Base-by-base conservation (phyloP, 108 stramenopile species). In the Licmophora abbreviata region DNA sequence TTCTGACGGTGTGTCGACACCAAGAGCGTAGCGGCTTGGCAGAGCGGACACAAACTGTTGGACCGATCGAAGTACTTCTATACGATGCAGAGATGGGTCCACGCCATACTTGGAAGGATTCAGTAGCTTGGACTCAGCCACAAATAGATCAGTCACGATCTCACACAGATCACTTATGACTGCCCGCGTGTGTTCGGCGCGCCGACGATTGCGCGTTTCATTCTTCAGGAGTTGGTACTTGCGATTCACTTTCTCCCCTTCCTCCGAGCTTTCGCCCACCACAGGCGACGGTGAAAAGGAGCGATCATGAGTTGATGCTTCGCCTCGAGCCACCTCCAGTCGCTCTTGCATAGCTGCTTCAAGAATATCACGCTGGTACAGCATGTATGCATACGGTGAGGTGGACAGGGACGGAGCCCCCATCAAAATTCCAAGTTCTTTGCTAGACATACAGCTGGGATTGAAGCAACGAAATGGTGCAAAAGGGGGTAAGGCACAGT, bases 131-230 rank as follows among this genome's bases (percentile, higher is more conserved):
- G 67, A 54, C 27, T 68, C 67, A 35, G 67, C 60, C 0, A 68
- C 21, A 47, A 68, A 68, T 17, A 68, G 56, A 26, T 68, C 67
- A 2, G 67, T 44, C 14, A 63, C 67, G n/a, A 68, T 59, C 25
- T 59, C 54, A 42, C 61, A 62, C 12, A 71, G 42, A 27, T 71
- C 70, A 47, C 66, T 33, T 3, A 59, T 41, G 9, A 71, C 61
- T 1, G 70, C 70, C 44, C 56, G 43, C 5, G 28, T 44, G 33
- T 71, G 70, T 28, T 54, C 53, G 2, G 70, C 70, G 17, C 70
- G 35, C 29, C 59, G 29, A 1, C 46, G 27, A 15, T 65, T 60
- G 14, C 70, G 37, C 6, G 31, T 33, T 8, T 64, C 27, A 33
- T 68, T 68, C 44, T 22, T 61, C 3, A 52, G 29, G 55, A 30